These are phyloP conservation scores for Neonectria ditissima DNA, from an alignment of 2,329 filamentous ascomycete species.

Conservation along the genomic window DNA sequence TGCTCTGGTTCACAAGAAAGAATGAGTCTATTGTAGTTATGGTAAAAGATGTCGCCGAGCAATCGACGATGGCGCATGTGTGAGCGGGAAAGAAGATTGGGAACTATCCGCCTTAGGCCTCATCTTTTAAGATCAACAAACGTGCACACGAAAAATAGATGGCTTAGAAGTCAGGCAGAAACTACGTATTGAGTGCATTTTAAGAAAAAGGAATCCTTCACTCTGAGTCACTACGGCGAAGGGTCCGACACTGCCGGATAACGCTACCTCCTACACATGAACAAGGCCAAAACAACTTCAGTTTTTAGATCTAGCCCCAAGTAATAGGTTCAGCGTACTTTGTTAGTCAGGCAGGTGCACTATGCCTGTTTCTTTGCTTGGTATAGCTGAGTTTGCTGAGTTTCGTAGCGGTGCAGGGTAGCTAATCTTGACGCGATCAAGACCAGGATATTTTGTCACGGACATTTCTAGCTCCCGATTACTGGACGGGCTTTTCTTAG, in stretches of 20 bases:
- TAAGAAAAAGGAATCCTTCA: background rate
- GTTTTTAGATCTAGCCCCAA: background rate
- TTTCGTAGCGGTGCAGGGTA: too few relatives aligned
- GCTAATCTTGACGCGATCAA: too few relatives aligned
- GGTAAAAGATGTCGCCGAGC: too few relatives aligned
- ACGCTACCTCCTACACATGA: background rate
- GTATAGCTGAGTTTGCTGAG: too few relatives aligned
- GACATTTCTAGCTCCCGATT: too few relatives aligned
- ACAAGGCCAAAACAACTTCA: background rate
- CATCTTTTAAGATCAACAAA: background rate
- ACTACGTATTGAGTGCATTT: background rate
- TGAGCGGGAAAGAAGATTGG: background rate
- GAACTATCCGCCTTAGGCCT: background rate
- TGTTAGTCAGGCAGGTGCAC: background rate
- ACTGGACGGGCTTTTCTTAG: too few relatives aligned
- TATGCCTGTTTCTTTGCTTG: too few relatives aligned
- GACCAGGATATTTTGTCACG: too few relatives aligned
- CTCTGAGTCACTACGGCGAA: background rate
- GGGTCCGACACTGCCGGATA: background rate
- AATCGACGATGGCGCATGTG: background rate
- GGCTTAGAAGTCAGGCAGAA: background rate
- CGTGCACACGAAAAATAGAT: background rate
- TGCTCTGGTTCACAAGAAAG: background rate
- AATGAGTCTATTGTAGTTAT: background rate
- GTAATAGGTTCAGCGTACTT: background rate